phyloP scores from a whole-genome alignment of 2,329 filamentous ascomycete genomes.

The Biscogniauxia marginata region DNA sequence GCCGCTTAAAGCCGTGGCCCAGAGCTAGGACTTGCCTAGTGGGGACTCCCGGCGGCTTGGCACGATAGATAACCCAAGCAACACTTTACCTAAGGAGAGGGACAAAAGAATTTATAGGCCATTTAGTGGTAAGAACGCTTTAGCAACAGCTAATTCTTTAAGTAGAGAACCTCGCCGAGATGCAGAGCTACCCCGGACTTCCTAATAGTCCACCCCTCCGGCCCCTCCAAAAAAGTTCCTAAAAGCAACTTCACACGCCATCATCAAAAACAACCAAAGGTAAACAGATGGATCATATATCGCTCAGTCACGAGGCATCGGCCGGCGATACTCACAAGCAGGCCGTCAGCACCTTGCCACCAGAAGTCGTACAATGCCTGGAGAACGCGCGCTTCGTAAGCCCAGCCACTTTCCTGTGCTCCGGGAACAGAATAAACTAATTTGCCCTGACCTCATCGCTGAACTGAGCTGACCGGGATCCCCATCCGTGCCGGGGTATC shows the following conservation, averaged over 20 bases:
- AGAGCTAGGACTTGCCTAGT: neutral
- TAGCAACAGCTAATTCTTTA: neutral
- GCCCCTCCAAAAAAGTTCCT: constrained; percentile 4
- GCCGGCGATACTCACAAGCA: constrained; percentile 71
- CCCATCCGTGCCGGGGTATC: constrained; percentile 6
- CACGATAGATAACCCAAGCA: constrained; percentile 11
- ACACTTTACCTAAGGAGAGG: neutral
- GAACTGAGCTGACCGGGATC: neutral
- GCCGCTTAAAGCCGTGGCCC: constrained; percentile 17
- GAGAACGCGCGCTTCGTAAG: constrained; percentile 92
- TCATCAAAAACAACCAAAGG: neutral
- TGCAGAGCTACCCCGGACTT: neutral
- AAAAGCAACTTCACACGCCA: neutral
- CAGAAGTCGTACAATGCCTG: constrained; percentile 85
- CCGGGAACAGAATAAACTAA: constrained; percentile 5
- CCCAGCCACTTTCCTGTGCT: constrained; percentile 20
- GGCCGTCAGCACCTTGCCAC: constrained; percentile 67
- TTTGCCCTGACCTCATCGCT: constrained; percentile 1
- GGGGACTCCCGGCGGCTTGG: constrained; percentile 8
- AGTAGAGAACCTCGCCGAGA: neutral
- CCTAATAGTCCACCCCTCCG: neutral
- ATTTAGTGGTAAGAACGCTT: neutral
- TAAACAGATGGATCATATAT: constrained; percentile 58
- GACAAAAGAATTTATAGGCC: neutral
- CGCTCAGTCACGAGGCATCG: constrained; percentile 73